Evolutionary conservation across 345 rosid species (phyloP), one percentile per base, ranked within the genome.

Genomic region (Carallia brachiata): DNA sequence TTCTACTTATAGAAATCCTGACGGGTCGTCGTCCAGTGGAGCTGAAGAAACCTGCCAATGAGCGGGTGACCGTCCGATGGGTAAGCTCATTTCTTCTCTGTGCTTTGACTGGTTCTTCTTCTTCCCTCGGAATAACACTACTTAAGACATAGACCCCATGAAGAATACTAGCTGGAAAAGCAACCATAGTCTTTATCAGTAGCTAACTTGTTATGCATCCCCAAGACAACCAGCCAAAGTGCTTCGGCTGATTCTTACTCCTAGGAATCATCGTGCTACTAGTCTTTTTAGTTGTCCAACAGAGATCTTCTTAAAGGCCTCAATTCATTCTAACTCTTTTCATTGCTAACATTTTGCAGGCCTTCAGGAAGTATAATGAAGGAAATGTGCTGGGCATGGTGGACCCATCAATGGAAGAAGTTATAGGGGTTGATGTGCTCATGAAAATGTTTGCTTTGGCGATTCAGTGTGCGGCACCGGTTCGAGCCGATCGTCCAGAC

Each of bases 11-110:
- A 36, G 99, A 95, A 84, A 90, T 89, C 67, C 78, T 95, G 30
- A 87, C 91, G 0, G 96, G 96, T 15, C 97, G 98, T 59, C 97
- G 97, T 36, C 98, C 99, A 17, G 92, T 90, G 67, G 98, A 95
- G 74, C 61, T 81, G 62, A 92, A 67, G 73, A 84, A 72, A 67
- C 85, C 81, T 63, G 64, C 65, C 31, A 86, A 81, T 4, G 97
- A 95, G 77, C 96, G 89, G 50, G 87, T 95, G 37, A 90, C 98
- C 0, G 76, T 92, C 63, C 82, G 90, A 84, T 95, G 97, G 99
- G 99, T 95, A 85, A 84, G 90, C 62, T 18, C 12, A 6, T 56
- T 56, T 56, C 27, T 56, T 23, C 59, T 19, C 60, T 8, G 18
- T 23, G 32, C 32, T 23, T 56, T 9, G 17, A 44, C 12, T 10